Base-by-base conservation (phyloP, 2,329 filamentous ascomycete genomes). In the Calycina marina region DNA sequence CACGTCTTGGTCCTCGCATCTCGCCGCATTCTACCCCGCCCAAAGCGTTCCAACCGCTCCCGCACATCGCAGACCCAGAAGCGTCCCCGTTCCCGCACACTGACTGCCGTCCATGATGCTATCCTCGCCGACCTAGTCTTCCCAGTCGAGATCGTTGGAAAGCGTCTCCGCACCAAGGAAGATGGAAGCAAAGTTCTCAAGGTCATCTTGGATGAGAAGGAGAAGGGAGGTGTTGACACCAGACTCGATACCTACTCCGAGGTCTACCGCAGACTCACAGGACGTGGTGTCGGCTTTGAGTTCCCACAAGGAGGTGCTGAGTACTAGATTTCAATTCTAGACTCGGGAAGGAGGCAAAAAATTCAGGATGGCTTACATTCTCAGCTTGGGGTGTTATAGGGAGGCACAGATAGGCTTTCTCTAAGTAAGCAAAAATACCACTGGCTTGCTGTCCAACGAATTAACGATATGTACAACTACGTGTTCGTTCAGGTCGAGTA, bases 201-300 rank as follows among this genome's bases (percentile, higher is more conserved):
- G 82, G 84, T 98, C 62, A 74, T 98, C 59, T 77, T 98, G 41
- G 90, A 98, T 65, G 90, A 96, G 82, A 98, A 98, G 84, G 90
- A 98, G 82, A 83, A 86, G 56, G 88, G 86, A 58, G 85, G 86
- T 63, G 88, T 98, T 54, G 90, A 98, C 75, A 94, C 96, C 81
- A 77, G 90, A 63, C 83, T 98, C 54, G 90, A 98, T 68, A 94
- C 88, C 61, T 98, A 98, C 76, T 83, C 84, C 48, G 90, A 98
- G 77, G 90, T 98, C 61, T 98, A 98, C 82, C 84, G 85, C 66
- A 79, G 84, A 57, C 72, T 98, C 59, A 98, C 90, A 44, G 90
- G 90, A 65, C 90, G 92, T 67, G 76, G 76, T 60, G 90, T 96
- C 61, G 76, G 77, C 65, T 98, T 98, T 60, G 90, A 98, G 77